phyloP scores from a whole-genome alignment of 2,329 filamentous ascomycete species.

The Tympanopsis confertula region DNA sequence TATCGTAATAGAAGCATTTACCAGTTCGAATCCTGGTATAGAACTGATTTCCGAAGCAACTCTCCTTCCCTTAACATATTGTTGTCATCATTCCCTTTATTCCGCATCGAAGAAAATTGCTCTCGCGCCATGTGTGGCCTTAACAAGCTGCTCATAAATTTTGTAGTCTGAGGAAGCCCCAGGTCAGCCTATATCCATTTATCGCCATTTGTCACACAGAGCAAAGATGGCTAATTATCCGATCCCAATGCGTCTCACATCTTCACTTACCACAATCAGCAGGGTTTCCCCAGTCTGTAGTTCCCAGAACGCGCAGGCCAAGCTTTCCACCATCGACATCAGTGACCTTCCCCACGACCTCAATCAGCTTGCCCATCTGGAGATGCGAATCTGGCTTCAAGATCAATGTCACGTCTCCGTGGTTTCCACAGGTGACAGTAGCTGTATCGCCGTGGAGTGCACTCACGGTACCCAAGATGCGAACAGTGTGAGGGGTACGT shows the following conservation, averaged over 20 bases:
- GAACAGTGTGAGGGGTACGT: constrained; percentile 30
- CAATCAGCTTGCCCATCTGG: constrained; percentile 1
- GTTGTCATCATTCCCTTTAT: no score
- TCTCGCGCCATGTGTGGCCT: constrained; percentile 49
- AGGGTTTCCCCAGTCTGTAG: not conserved
- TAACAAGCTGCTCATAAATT: constrained; percentile 47
- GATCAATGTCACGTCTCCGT: constrained; percentile 39
- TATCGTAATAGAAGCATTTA: no score
- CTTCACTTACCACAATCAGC: not conserved
- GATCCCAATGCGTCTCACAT: not conserved
- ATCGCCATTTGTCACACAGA: constrained; percentile 1
- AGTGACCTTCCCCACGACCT: constrained; percentile 1
- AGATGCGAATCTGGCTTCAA: constrained; percentile 27
- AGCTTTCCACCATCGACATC: not conserved
- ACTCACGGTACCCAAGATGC: constrained; percentile 47
- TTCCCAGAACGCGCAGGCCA: not conserved
- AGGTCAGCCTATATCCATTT: not conserved
- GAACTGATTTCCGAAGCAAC: no score
- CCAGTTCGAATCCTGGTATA: no score
- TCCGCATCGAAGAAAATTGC: no score
- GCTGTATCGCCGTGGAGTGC: constrained; percentile 46
- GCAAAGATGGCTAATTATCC: no score
- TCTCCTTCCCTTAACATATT: no score
- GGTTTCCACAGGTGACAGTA: constrained; percentile 37
- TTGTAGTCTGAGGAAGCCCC: constrained; percentile 37